Percentiles rank a stretch among this genome's conserved stretches.
Conservation (phyloP, 2,329 filamentous ascomycete genomes). For the Apiospora marii region DNA sequence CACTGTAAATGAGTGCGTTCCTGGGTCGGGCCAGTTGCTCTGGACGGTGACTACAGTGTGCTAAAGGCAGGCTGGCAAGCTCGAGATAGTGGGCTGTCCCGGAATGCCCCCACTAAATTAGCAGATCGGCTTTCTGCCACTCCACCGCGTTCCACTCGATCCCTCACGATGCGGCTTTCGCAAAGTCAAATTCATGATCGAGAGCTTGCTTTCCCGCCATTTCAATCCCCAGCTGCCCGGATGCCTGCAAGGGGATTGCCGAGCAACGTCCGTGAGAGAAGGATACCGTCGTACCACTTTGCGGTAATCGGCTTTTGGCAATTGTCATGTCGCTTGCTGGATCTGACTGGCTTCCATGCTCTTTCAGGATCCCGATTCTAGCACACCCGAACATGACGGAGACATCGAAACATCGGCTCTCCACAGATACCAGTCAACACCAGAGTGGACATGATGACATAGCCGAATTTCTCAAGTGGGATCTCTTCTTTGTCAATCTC, state of each 20-base stretch:
- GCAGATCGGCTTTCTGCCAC: constrained; percentile 3
- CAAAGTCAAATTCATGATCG: constrained; percentile 17
- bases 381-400: neutral
- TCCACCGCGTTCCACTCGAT: constrained; percentile 8
- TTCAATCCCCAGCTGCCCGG: neutral
- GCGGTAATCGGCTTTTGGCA: constrained; percentile 6
- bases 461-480: neutral
- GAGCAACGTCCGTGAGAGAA: neutral
- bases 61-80: neutral
- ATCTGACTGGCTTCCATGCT: neutral
- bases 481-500: neutral
- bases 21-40: neutral
- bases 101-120: neutral
- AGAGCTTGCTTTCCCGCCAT: neutral
- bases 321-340: constrained; percentile 9
- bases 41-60: neutral
- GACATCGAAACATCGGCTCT: neutral
- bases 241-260: neutral
- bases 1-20: neutral
- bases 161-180: neutral
- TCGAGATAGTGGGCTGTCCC: neutral
- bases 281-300: neutral
- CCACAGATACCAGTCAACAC: neutral
- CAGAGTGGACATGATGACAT: neutral
- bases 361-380: neutral